phyloP scores from a whole-genome alignment of 257 asterid genomes.

The Euphrasia confusa region DNA sequence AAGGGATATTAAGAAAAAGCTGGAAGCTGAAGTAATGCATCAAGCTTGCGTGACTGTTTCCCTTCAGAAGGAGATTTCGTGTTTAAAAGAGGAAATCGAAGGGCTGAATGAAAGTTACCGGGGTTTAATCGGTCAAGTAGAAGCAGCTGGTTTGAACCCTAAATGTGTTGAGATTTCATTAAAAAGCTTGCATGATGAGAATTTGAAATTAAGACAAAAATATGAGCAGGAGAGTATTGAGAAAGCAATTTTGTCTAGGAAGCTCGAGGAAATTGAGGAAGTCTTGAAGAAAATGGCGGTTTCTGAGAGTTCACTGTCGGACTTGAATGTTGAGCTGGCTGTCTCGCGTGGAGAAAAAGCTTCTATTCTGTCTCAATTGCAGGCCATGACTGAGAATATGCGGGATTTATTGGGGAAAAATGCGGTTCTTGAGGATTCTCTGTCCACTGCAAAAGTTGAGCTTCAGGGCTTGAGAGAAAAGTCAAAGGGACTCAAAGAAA shows the following conservation, averaged over 20 bases:
- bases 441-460: slow-evolving; percentile 63
- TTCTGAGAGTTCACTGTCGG: slow-evolving; percentile 53
- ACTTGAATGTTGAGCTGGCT: slow-evolving; percentile 55
- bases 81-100: slow-evolving; percentile 66
- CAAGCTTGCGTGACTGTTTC: slow-evolving; percentile 45
- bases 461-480: slow-evolving; percentile 90
- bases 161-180: slow-evolving; percentile 41
- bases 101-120: slow-evolving; percentile 52
- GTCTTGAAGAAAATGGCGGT: slow-evolving; percentile 37
- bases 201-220: slow-evolving; percentile 43
- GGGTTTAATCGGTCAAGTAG: slow-evolving; percentile 60
- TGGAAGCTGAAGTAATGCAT: slow-evolving; percentile 62
- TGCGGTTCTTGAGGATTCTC: slow-evolving; percentile 73
- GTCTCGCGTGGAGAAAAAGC: slow-evolving; percentile 69
- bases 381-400: slow-evolving; percentile 66
- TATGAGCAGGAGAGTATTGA: slow-evolving; percentile 45
- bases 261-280: slow-evolving; percentile 62
- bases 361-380: slow-evolving; percentile 66
- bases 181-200: slow-evolving; percentile 56
- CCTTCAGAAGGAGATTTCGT: slow-evolving; percentile 54
- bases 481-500: slow-evolving; percentile 76
- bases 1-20: slow-evolving; percentile 64
- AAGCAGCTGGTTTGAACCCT: slow-evolving; percentile 56
- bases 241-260: slow-evolving; percentile 49
- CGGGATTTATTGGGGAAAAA: slow-evolving; percentile 65